Conservation (phyloP, 148 eudicot genomes). For the Euryodendron excelsum region DNA sequence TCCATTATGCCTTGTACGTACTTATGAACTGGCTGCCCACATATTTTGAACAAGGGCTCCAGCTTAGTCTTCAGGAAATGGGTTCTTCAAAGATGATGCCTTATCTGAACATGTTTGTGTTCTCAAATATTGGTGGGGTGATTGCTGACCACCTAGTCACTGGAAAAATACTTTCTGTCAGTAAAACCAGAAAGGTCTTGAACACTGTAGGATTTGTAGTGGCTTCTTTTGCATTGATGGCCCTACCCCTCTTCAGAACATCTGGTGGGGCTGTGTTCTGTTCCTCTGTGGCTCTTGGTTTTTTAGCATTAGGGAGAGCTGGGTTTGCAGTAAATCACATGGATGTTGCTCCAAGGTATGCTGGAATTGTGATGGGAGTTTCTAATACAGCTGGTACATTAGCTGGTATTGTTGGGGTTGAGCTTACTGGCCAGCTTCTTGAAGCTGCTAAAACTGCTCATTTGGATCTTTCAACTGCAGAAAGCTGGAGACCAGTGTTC, state of each 20-base stretch:
- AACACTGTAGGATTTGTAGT: conserved; percentile 80
- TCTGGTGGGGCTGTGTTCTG: conserved; percentile 79
- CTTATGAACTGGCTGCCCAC: conserved; percentile 98
- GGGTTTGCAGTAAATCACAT: conserved; percentile 98
- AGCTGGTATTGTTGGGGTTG: conserved; percentile 93
- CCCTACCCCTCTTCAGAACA: conserved; percentile 68
- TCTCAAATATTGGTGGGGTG: conserved; percentile 52
- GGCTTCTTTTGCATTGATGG: conserved; percentile 72
- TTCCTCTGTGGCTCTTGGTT: conserved; percentile 91
- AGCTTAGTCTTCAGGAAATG: conserved; percentile 93
- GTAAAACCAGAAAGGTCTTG: conserved; percentile 70
- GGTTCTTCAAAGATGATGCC: conserved; percentile 55
- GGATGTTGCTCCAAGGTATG: conserved; percentile 96
- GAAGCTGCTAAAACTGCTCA: conserved; percentile 84
- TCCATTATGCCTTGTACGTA: conserved; percentile 86
- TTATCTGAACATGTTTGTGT: conserved; percentile 28
- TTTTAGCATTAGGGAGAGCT: conserved; percentile 91
- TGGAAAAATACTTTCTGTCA: conserved; percentile 60
- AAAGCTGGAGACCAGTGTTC: conserved; percentile 85
- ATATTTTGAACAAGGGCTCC: conserved; percentile 81
- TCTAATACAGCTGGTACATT: conserved; percentile 95
- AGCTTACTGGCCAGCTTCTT: conserved; percentile 82
- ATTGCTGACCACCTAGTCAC: conserved; percentile 80
- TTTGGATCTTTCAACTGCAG: conserved; percentile 73
- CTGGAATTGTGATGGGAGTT: conserved; percentile 96